Percentiles rank a stretch among this genome's conserved stretches.
phyloP scores from a whole-genome alignment of 2,329 filamentous ascomycete genomes.

The Aspergillus neoniger region DNA sequence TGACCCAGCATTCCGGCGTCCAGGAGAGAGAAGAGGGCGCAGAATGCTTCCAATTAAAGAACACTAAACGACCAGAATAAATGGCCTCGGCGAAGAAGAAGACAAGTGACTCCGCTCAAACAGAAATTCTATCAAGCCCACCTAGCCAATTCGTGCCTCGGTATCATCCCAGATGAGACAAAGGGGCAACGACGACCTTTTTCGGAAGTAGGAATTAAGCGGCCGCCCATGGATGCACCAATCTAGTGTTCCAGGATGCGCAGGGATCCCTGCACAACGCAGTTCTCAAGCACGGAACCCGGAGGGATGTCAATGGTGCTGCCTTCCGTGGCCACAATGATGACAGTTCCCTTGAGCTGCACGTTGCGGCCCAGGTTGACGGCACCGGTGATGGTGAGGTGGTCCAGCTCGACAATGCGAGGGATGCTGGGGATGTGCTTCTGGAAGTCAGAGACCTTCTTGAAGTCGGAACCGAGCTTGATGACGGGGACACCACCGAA shows the following conservation, averaged over 20 bases:
- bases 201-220: neutral
- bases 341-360: conserved; percentile 94
- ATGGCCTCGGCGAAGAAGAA: neutral
- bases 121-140: conserved; percentile 20
- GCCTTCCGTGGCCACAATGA: conserved; percentile 96
- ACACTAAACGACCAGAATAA: conserved; percentile 7
- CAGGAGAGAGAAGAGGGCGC: conserved; percentile 4
- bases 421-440: conserved; percentile 54
- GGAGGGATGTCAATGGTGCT: conserved; percentile 97
- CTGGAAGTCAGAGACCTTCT: conserved; percentile 87
- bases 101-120: conserved; percentile 13
- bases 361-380: conserved; percentile 96
- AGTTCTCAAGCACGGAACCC: conserved; percentile 96
- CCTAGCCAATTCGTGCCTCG: conserved; percentile 6
- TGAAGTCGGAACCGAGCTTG: conserved; percentile 98
- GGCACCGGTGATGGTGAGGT: conserved; percentile 95
- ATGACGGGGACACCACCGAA: conserved; percentile 97
- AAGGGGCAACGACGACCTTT: conserved; percentile 3
- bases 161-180: conserved; percentile 12
- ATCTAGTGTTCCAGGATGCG: conserved; percentile 66
- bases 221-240: neutral
- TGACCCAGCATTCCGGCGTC: conserved; percentile 4
- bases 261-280: conserved; percentile 97
- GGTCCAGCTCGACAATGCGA: conserved; percentile 57
- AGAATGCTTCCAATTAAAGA: conserved; percentile 12